Percentiles rank a stretch among this genome's conserved stretches.
Conservation (phyloP, 139 green algal genomes). For the Tetradesmus lagerheimii region DNA sequence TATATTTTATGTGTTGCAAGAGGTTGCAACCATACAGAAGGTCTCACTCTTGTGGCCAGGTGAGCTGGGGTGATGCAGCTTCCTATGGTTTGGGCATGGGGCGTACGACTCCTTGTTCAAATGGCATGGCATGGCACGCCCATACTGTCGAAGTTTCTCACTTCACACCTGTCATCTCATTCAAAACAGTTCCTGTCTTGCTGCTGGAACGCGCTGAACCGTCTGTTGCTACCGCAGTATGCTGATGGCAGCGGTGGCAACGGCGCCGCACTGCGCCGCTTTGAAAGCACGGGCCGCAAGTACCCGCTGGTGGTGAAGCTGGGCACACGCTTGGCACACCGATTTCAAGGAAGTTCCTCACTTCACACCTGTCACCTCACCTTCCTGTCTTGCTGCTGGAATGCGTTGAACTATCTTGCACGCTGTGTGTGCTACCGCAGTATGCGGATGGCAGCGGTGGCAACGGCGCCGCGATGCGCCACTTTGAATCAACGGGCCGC, state of each 20-base stretch:
- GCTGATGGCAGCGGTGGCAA: conserved; percentile 92
- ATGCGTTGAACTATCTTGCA: background rate
- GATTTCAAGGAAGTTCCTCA: no score
- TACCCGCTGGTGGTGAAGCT: conserved; percentile 99
- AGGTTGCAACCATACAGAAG: no score
- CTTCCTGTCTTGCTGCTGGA: conserved; percentile 76
- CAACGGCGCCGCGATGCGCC: conserved; percentile 90
- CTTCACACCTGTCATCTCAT: no score
- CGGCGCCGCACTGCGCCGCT: conserved; percentile 91
- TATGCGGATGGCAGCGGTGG: conserved; percentile 90
- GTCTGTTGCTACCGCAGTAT: conserved; percentile 60
- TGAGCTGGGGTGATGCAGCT: no score
- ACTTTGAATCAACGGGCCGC: conserved; percentile 90
- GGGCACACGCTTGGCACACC: conserved; percentile 81
- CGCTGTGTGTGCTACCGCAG: conserved; percentile 53
- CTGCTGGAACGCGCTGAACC: background rate
- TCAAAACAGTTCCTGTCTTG: no score
- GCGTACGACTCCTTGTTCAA: no score
- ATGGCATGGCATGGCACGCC: no score
- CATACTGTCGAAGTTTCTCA: no score
- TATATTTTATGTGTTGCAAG: no score
- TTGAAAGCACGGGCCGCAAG: conserved; percentile 84
- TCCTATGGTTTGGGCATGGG: no score
- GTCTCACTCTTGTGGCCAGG: no score
- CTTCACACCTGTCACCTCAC: no score